Evolutionary conservation across 2,329 filamentous ascomycete genomes (phyloP), one percentile per base, ranked within the genome.

Genomic region (Ceratocystis colombiana): DNA sequence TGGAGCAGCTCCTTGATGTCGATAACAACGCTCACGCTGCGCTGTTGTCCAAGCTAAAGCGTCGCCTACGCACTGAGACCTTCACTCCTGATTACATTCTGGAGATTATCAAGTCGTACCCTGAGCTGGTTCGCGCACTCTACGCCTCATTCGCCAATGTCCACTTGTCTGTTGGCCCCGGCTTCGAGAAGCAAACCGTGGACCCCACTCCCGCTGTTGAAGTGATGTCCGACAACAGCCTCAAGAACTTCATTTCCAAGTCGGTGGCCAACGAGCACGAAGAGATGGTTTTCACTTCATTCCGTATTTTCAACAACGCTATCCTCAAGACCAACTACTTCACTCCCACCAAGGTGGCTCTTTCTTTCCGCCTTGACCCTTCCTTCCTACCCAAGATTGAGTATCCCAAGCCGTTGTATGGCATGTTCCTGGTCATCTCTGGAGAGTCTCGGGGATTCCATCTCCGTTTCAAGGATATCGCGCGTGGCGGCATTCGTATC

Each of bases 21-120:
- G 88, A 84, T 73, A 95, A 96, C 77, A 94, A 87, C 71, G 83
- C 85, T 1, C 91, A 97, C 72, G 89, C 88, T 20, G 90, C 94
- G 72, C 82, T 96, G 68, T 82, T 99, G 45, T 88, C 89, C 37
- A 97, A 95, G 79, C 84, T 99, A 73, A 99, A 99, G 85, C 91
- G 92, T 72, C 87, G 94, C 72, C 83, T 99, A 68, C 88, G 94
- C 73, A 94, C 89, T 0, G 94, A 99, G 78, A 99, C 94, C 0
- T 99, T 99, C 76, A 99, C 94, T 0, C 89, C 94, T 3, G 93
- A 96, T 73, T 99, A 99, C 79, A 97, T 99, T 71, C 85, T 93
- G 33, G 93, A 99, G 77, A 97, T 99, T 74, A 96, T 99, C 77
- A 86, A 88, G 74, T 87, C 88, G 63, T 94, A 97, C 75, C 93